These are phyloP conservation scores for Aspergillus fructus DNA, from an alignment of 2,329 filamentous ascomycete genomes.

Conservation along the genomic window DNA sequence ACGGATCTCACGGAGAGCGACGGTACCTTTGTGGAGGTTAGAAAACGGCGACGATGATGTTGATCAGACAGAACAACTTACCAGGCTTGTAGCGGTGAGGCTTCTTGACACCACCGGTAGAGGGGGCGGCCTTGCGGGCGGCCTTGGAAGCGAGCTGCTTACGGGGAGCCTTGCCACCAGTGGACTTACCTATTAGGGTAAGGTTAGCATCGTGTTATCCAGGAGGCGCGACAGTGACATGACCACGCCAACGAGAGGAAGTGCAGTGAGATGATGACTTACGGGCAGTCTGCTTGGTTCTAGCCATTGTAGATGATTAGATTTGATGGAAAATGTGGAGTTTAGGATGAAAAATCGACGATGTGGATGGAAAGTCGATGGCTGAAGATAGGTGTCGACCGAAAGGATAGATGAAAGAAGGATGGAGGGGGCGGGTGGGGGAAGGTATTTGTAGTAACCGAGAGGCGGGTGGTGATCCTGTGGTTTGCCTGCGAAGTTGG, in stretches of 20 bases:
- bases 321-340: constrained; percentile 29
- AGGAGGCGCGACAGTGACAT: constrained; percentile 21
- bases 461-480: constrained; percentile 38
- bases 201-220: constrained; percentile 25
- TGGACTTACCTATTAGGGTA: constrained; percentile 63
- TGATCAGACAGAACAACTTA: constrained; percentile 30
- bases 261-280: constrained; percentile 35
- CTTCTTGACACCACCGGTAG: constrained; percentile 97
- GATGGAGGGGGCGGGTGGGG: constrained; percentile 40
- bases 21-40: constrained; percentile 60
- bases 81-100: constrained; percentile 86
- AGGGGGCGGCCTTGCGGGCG: constrained; percentile 95
- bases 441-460: constrained; percentile 43
- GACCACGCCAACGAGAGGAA: constrained; percentile 15
- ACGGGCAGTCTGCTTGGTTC: constrained; percentile 55
- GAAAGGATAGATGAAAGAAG: constrained; percentile 32
- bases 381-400: constrained; percentile 24
- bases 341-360: constrained; percentile 30
- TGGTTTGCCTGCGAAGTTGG: constrained; percentile 24
- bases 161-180: constrained; percentile 70
- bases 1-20: constrained; percentile 97
- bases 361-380: constrained; percentile 31
- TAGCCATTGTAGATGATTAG: constrained; percentile 44
- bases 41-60: constrained; percentile 2
- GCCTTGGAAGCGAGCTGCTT: constrained; percentile 99